Base-by-base conservation (phyloP, 805 yeast genomes). In the Lachancea dasiensis region DNA sequence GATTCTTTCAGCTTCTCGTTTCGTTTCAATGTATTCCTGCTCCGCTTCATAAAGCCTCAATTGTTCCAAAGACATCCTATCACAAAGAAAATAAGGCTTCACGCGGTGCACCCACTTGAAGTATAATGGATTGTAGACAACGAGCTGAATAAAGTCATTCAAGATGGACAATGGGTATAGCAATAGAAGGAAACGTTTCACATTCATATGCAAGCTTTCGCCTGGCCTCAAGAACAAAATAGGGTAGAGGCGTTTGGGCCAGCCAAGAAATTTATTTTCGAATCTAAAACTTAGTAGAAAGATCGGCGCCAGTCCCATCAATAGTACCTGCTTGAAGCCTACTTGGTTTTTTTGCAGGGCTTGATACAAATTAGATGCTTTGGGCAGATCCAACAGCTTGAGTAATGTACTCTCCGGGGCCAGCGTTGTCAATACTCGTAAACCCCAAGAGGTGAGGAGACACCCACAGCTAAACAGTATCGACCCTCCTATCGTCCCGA, bases 21-120 rank as follows among this genome's bases (percentile, higher is more conserved):
- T 16, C 13, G 17, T 8, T n/a, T 38, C 41, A 15, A 33, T 19
- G 19, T 27, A 27, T 6, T 23, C 24, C 15, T 38, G 41, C 30
- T 38, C 41, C 7, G 33, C 37, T 23, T 33, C 41, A 27, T 32
- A 32, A 10, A 38, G 25, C 20, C 19, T 33, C n/a, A 38, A 14
- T 17, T 38, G 37, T 17, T 32, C 33, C 13, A 38, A 16, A 4
- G 41, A 20, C 34, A 38, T 38, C 20, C 30, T 18, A 17, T 38
- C 41, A 10, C 41, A 14, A 10, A 38, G 15, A 17, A 33, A 38
- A 18, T 32, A 38, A 4, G 41, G 41, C 20, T 27, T 32, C 6
- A 38, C 37, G 11, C 37, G 29, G 18, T 38, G 41, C n/a, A 32
- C 37, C 41, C 41, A 38, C 11, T 21, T 33, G 28, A 38, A 38